Base-by-base conservation (phyloP, 176 grass and related monocot genomes). In the Pontederia paniculata region DNA sequence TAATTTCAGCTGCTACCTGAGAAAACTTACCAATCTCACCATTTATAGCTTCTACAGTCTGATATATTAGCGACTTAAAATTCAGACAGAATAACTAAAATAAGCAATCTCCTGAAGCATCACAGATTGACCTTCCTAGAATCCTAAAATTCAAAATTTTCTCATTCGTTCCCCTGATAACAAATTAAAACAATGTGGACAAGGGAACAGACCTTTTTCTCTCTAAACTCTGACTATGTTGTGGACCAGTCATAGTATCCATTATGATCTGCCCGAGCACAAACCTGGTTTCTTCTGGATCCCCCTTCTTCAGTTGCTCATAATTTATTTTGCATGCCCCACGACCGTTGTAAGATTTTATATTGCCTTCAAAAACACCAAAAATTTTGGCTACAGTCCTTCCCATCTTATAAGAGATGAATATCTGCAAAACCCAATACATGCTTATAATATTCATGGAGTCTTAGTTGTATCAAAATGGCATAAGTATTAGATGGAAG, bases 251-350 rank as follows among this genome's bases (percentile, higher is more conserved):
- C 44, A 83, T 69, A 31, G 90, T 83, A 66, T 86, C 85, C 77
- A 89, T 45, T 58, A 96, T 86, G 17, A 89, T 73, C 78, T 78
- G 80, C 31, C 90, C 90, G 1, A 95, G 64, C 43, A 82, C 79
- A 47, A 74, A 96, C 60, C 90, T 71, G 12, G 78, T 78, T 77
- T 96, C 85, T 13, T 57, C 47, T 16, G 21, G 60, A 54, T 74
- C 2, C 11, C 85, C 90, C 5, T 74, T 47, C 31, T 96, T 86
- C 51, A 96, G 74, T 17, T 62, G 73, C 69, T 46, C 31, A 51
- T 89, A 96, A 69, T 89, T 64, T 53, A 96, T 89, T 11, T 52
- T 71, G 50, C 62, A 65, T 43, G 66, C 52, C 71, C 82, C 86
- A 43, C 19, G 75, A 9, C 54, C 16, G 8, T 72, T 18, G 48